Conservation (phyloP, 495 filamentous ascomycete genomes). For the Thozetella sp. region DNA sequence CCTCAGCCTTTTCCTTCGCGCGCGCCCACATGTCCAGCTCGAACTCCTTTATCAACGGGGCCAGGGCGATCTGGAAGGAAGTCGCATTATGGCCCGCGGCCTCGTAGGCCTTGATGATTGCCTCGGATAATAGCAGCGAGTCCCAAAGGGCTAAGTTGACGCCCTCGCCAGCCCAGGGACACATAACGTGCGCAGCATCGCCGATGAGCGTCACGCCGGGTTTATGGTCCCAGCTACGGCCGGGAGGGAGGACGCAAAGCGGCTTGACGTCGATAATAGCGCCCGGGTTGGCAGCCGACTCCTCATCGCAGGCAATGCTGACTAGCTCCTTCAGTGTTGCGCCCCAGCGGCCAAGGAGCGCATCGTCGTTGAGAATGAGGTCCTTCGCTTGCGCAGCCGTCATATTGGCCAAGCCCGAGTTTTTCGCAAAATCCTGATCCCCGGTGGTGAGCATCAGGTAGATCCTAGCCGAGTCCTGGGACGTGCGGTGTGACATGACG, state of each 20-base stretch:
- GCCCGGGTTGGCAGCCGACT: slow-evolving; percentile 10
- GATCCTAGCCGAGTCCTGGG: slow-evolving; percentile 38
- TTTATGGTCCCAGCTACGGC: slow-evolving; percentile 43
- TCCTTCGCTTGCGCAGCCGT: slow-evolving; percentile 17
- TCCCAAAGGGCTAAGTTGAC: slow-evolving; percentile 57
- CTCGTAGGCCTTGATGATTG: slow-evolving; percentile 7
- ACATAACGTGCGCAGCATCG: slow-evolving; percentile 64
- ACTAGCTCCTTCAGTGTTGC: slow-evolving; percentile 38
- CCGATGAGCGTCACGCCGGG: slow-evolving; percentile 52
- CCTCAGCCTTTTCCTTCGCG: slow-evolving; percentile 27
- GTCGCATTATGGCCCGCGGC: slow-evolving; percentile 5
- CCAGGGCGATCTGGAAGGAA: slow-evolving; percentile 19
- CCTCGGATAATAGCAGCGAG: slow-evolving; percentile 26
- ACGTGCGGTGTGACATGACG: slow-evolving; percentile 42
- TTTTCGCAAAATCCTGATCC: slow-evolving; percentile 6
- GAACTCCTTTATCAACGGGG: slow-evolving; percentile 27
- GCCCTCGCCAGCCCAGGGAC: slow-evolving; percentile 57
- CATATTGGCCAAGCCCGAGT: slow-evolving; percentile 9
- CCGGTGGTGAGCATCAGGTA: slow-evolving; percentile 36
- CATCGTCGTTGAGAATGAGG: slow-evolving; percentile 21
- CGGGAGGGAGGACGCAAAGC: slow-evolving; percentile 55
- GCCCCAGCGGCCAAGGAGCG: slow-evolving; percentile 34
- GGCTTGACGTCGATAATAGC: slow-evolving; percentile 20
- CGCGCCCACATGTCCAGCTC: slow-evolving; percentile 35
- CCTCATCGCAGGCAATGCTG: slow-evolving; percentile 35